These are phyloP conservation scores for Colletotrichum lupini DNA, from an alignment of 2,329 filamentous ascomycete genomes.

Conservation along the genomic window DNA sequence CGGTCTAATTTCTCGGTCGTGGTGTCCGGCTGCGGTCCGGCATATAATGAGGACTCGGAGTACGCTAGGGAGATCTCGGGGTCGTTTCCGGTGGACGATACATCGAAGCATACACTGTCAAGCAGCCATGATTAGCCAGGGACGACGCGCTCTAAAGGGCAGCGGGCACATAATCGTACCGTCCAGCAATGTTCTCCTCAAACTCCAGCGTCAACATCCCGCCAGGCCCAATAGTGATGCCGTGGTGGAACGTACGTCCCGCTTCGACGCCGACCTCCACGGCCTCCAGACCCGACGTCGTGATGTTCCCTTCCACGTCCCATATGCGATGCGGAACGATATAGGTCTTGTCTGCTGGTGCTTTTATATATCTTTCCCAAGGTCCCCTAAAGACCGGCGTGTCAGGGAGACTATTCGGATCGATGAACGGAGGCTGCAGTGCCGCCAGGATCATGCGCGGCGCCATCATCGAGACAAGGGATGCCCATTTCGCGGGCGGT, in stretches of 20 bases:
- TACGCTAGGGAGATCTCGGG: slow-evolving; percentile 41
- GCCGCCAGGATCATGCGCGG: slow-evolving; percentile 12
- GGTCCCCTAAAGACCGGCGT: slow-evolving; percentile 50
- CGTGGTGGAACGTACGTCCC: slow-evolving; percentile 31
- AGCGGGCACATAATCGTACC: slow-evolving; percentile 39
- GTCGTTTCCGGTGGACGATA: slow-evolving; percentile 42
- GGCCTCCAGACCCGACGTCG: slow-evolving; percentile 26
- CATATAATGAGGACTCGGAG: slow-evolving; percentile 39
- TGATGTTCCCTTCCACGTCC: slow-evolving; percentile 46
- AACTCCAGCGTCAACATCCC: slow-evolving; percentile 52
- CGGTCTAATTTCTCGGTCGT: slow-evolving; percentile 40
- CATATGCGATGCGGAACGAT: slow-evolving; percentile 48
- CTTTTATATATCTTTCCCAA: slow-evolving; percentile 51
- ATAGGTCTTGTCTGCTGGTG: slow-evolving; percentile 47
- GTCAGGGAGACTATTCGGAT: slow-evolving; percentile 42
- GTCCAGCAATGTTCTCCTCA: slow-evolving; percentile 52
- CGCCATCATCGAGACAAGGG: not conserved
- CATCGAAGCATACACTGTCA: slow-evolving; percentile 47
- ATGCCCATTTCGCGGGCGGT: slow-evolving; percentile 8
- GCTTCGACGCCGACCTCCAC: slow-evolving; percentile 19
- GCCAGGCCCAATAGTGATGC: slow-evolving; percentile 44
- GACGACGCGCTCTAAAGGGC: not conserved
- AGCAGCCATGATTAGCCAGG: slow-evolving; percentile 4
- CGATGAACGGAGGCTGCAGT: slow-evolving; percentile 31
- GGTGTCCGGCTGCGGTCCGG: slow-evolving; percentile 38